Evolutionary conservation across 257 asterid species (phyloP).

Genomic region (Solanum sejunctum): DNA sequence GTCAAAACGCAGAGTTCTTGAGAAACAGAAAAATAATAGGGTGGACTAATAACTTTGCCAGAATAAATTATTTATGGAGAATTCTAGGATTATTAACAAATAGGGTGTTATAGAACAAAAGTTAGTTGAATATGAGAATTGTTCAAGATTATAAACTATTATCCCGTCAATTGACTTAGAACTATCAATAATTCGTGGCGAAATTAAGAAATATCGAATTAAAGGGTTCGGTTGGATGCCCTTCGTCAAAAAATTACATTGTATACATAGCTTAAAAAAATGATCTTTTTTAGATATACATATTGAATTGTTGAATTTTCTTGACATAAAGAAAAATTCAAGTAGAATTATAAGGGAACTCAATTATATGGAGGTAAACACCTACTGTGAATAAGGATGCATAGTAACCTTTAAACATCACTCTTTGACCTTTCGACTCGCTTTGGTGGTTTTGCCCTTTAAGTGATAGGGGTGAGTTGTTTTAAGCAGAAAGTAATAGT

Average conservation of each 20-base stretch:
- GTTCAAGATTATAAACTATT: neutral
- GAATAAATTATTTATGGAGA: neutral
- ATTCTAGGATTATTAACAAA: neutral
- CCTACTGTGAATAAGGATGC: no score
- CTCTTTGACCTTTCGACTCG: no score
- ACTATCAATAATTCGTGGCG: rapidly evolving
- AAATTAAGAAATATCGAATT: neutral
- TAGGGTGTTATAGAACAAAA: neutral
- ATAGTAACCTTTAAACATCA: no score
- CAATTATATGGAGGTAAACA: no score
- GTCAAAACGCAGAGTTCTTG: neutral
- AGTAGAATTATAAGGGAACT: neutral
- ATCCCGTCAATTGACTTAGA: rapidly evolving
- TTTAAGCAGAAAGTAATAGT: no score
- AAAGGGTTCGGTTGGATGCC: neutral
- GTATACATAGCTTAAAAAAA: neutral
- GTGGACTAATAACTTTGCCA: neutral
- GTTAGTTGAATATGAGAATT: neutral
- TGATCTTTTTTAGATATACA: neutral
- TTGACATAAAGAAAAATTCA: neutral
- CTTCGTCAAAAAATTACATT: neutral
- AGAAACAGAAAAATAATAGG: neutral
- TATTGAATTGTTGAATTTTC: neutral
- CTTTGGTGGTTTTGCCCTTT: no score
- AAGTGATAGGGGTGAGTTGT: no score